phyloP scores from a whole-genome alignment of 1,284 basidiomycete species.

The Boletellus deceptivus region DNA sequence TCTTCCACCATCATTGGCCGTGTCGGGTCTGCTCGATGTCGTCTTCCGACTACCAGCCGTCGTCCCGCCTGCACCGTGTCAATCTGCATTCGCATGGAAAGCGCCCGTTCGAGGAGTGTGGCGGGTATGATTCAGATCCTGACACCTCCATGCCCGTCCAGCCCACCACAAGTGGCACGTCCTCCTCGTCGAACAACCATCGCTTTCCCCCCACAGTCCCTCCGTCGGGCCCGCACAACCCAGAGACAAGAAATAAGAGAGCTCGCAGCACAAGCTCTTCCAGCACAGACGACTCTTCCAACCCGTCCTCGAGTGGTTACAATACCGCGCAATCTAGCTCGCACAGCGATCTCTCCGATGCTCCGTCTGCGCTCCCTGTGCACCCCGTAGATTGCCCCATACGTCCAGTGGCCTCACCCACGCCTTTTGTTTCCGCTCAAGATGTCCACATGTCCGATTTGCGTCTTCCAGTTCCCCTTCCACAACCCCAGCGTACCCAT shows the following conservation, averaged over 20 bases:
- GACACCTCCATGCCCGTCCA: slow-evolving; percentile 28
- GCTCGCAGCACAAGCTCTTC: slow-evolving; percentile 34
- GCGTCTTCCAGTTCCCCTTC: slow-evolving; percentile 25
- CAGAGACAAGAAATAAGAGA: slow-evolving; percentile 30
- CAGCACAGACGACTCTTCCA: slow-evolving; percentile 26
- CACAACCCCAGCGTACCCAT: slow-evolving; percentile 14
- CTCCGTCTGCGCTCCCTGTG: slow-evolving; percentile 8
- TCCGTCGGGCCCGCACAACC: slow-evolving; percentile 1
- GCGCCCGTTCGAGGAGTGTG: slow-evolving; percentile 34
- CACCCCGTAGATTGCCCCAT: slow-evolving; percentile 18
- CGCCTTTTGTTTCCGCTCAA: slow-evolving; percentile 24
- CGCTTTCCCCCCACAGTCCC: slow-evolving; percentile 21
- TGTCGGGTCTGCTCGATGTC: slow-evolving; percentile 21
- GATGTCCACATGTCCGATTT: slow-evolving; percentile 50
- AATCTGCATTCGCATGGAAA: slow-evolving; percentile 28
- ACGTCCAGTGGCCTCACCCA: slow-evolving; percentile 10
- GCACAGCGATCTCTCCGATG: slow-evolving; percentile 28
- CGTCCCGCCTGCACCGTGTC: slow-evolving; percentile 27
- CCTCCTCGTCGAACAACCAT: slow-evolving; percentile 17
- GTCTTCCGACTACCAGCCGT: slow-evolving; percentile 23
- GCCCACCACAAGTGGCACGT: slow-evolving; percentile 29
- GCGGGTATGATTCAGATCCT: slow-evolving; percentile 34
- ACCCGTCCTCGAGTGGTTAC: slow-evolving; percentile 32
- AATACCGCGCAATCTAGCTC: slow-evolving; percentile 35
- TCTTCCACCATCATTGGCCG: slow-evolving; percentile 20